phyloP scores from a whole-genome alignment of 495 filamentous ascomycete genomes.

The Evernia prunastri region DNA sequence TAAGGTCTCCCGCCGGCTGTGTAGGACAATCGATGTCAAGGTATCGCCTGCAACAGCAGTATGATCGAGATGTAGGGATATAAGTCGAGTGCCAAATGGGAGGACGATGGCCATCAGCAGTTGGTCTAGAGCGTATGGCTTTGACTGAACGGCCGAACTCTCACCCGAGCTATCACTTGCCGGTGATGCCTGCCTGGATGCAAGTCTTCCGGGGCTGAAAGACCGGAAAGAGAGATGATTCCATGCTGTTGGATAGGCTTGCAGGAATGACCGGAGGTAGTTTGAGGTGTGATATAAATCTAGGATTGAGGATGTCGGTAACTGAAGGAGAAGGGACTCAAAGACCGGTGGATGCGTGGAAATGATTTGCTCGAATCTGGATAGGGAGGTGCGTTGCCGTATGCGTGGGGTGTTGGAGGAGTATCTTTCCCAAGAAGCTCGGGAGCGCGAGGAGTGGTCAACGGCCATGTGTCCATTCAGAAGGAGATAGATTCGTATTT shows the following conservation, averaged over 20 bases:
- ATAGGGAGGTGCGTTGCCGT: conserved; percentile 6
- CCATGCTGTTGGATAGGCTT: conserved; percentile 55
- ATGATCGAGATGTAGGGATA: conserved; percentile 53
- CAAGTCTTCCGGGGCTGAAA: conserved; percentile 40
- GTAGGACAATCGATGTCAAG: conserved; percentile 47
- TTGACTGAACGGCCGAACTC: conserved; percentile 42
- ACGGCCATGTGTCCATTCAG: not conserved
- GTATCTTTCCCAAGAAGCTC: conserved; percentile 12
- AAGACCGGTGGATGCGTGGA: conserved; percentile 50
- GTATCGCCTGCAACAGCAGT: conserved; percentile 54
- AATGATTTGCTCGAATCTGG: conserved; percentile 30
- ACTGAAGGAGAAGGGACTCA: conserved; percentile 52
- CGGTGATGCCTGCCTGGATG: conserved; percentile 32
- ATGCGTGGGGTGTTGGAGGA: conserved; percentile 1
- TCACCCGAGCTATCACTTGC: conserved; percentile 36
- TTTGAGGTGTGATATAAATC: conserved; percentile 52
- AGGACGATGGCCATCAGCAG: conserved; percentile 49
- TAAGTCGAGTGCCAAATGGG: conserved; percentile 50
- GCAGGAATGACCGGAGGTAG: conserved; percentile 49
- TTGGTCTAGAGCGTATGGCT: conserved; percentile 51
- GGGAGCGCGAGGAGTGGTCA: conserved; percentile 5
- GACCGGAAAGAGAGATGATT: conserved; percentile 54
- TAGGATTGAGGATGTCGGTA: conserved; percentile 50
- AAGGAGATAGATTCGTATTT: not conserved
- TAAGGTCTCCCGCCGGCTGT: conserved; percentile 47